Percentiles rank a stretch among this genome's conserved stretches.
Evolutionary conservation across 805 yeast species (phyloP).

Genomic region (Wickerhamiella sergipiensis): DNA sequence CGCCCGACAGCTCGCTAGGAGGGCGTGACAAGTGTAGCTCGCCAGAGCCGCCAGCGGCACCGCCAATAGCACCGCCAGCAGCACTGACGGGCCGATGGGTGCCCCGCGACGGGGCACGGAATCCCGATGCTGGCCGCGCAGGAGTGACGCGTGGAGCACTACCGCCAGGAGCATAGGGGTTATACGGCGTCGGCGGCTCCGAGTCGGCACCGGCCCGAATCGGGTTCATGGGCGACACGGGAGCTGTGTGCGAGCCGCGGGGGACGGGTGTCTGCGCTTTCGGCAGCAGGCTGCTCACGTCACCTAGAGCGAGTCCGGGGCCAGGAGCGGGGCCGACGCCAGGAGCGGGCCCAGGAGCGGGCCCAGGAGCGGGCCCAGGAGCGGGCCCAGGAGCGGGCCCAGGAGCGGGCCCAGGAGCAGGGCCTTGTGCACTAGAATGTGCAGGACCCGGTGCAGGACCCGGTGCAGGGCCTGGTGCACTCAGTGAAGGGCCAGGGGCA

Average conservation of each 20-base stretch:
- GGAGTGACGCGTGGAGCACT: neutral
- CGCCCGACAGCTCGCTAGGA: neutral
- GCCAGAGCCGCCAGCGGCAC: too few species aligned
- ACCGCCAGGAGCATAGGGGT: neutral
- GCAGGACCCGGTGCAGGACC: too few species aligned
- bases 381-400: neutral
- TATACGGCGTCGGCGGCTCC: neutral
- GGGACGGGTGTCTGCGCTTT: neutral
- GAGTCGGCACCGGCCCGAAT: neutral
- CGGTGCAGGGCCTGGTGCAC: too few species aligned
- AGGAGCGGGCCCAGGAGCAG: neutral
- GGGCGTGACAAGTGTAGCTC: conserved; percentile 1
- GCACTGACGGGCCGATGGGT: neutral
- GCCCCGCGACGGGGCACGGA: neutral
- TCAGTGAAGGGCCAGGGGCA: too few species aligned
- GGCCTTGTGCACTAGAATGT: too few species aligned
- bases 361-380: neutral
- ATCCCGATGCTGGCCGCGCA: neutral
- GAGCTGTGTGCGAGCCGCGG: neutral
- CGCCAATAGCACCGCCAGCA: too few species aligned
- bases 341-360: neutral
- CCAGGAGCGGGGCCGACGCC: neutral
- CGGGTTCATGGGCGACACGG: neutral
- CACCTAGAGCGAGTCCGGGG: neutral
- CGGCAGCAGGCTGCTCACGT: neutral